Evolutionary conservation across 1,139 yeast genomes (phyloP).

Genomic region (Kodamaea ohmeri): DNA sequence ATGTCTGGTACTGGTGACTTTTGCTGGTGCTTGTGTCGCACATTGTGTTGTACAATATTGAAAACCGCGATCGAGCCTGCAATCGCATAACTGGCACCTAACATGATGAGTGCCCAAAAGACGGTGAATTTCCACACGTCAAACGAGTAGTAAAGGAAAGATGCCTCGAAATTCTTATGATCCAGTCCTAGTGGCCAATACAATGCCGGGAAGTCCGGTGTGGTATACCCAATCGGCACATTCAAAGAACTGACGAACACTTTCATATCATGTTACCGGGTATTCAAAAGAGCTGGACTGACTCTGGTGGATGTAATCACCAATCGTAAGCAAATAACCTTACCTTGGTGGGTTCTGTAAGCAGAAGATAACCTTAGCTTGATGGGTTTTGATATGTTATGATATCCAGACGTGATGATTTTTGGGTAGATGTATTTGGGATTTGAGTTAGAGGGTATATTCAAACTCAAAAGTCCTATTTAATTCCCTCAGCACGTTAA

Average conservation of each 20-base stretch:
- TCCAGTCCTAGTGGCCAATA: slow-evolving; percentile 64
- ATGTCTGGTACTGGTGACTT: slow-evolving; percentile 16
- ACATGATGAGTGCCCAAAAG: slow-evolving; percentile 74
- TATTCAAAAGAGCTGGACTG: too few species aligned
- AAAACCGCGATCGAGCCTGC: slow-evolving; percentile 66
- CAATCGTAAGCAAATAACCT: too few species aligned
- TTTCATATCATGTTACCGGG: slow-evolving; percentile 21
- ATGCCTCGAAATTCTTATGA: slow-evolving; percentile 39
- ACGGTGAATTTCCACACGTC: slow-evolving; percentile 89
- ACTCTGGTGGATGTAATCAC: too few species aligned
- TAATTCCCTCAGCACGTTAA: too few species aligned
- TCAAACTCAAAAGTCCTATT: too few species aligned
- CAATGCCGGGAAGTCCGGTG: slow-evolving; percentile 80
- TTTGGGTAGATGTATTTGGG: too few species aligned
- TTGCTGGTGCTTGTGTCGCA: slow-evolving; percentile 17
- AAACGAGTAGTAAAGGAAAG: slow-evolving; percentile 61
- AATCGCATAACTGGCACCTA: slow-evolving; percentile 56
- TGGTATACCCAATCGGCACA: slow-evolving; percentile 76
- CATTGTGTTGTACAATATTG: slow-evolving; percentile 26
- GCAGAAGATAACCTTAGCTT: too few species aligned
- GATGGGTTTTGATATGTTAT: too few species aligned
- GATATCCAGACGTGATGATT: too few species aligned
- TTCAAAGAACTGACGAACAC: slow-evolving; percentile 40
- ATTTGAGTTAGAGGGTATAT: too few species aligned
- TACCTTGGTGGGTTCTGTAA: too few species aligned